Percentiles rank a stretch among this genome's conserved stretches.
These are phyloP conservation scores for Lentinula boryana DNA, from an alignment of 768 basidiomycete species.

Conservation along the genomic window DNA sequence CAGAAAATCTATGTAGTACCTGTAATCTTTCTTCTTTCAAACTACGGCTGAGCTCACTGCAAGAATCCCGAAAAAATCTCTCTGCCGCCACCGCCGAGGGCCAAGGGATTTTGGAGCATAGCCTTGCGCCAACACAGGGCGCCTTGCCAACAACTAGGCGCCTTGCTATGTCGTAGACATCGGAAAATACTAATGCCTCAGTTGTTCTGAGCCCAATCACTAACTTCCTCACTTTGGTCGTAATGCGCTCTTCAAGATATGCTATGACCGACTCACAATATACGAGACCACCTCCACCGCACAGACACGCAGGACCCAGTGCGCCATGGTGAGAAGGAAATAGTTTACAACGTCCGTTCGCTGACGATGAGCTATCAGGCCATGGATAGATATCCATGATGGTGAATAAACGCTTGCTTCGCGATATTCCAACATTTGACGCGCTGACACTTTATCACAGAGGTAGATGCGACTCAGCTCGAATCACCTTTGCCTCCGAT, in stretches of 20 bases:
- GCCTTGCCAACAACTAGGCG: no score
- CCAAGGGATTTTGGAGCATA: not conserved
- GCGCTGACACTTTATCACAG: conserved; percentile 15
- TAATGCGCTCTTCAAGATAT: not conserved
- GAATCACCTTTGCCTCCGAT: conserved; percentile 10
- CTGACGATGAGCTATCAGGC: conserved; percentile 8
- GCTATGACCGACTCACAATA: not conserved
- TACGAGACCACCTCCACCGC: conserved; percentile 12
- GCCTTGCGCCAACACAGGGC: not conserved
- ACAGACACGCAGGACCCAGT: conserved; percentile 34
- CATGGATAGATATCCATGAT: conserved; percentile 17
- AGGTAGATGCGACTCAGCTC: conserved; percentile 28
- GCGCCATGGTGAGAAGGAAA: conserved; percentile 20
- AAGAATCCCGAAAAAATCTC: no score
- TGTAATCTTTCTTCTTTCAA: no score
- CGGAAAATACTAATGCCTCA: not conserved
- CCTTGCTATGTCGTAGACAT: not conserved
- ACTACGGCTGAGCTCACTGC: no score
- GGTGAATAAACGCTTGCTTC: not conserved
- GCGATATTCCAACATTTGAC: not conserved
- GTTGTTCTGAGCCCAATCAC: not conserved
- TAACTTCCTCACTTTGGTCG: not conserved
- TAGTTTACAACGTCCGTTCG: not conserved
- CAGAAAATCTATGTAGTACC: no score
- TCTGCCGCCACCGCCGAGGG: not conserved